These are phyloP conservation scores for Geotrichum aggregatum DNA, from an alignment of 1,139 yeast genomes.

Conservation along the genomic window DNA sequence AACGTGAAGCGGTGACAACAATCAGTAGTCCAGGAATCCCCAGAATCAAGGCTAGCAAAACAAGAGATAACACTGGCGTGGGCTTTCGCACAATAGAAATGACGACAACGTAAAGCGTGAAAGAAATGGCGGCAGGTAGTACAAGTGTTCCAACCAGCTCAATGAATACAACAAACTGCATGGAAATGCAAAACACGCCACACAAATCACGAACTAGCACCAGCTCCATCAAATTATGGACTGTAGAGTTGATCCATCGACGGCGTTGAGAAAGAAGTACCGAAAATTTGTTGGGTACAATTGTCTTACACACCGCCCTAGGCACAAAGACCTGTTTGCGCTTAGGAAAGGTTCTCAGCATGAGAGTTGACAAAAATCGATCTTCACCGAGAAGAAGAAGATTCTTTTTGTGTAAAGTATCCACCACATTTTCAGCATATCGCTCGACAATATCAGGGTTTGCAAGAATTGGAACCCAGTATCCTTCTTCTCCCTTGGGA, in stretches of 20 bases:
- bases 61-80: conserved; percentile 71
- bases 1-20: conserved; percentile 70
- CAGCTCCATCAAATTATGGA: conserved; percentile 38
- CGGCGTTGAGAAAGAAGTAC: conserved; percentile 39
- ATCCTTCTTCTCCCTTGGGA: conserved; percentile 47
- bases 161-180: conserved; percentile 38
- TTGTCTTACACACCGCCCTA: conserved; percentile 36
- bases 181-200: conserved; percentile 39
- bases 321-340: conserved; percentile 37
- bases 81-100: conserved; percentile 71
- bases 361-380: conserved; percentile 37
- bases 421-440: conserved; percentile 35
- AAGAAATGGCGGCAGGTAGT: conserved; percentile 79
- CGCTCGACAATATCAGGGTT: conserved; percentile 37
- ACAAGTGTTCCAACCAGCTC: conserved; percentile 49
- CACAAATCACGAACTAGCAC: conserved; percentile 36
- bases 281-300: conserved; percentile 34
- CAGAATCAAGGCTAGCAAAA: conserved; percentile 68
- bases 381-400: conserved; percentile 38
- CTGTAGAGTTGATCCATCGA: conserved; percentile 40
- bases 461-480: conserved; percentile 68
- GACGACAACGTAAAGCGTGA: conserved; percentile 73
- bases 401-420: conserved; percentile 38
- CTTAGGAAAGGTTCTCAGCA: conserved; percentile 36
- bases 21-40: conserved; percentile 82